These are phyloP conservation scores for Colletotrichum nymphaeae DNA, from an alignment of 2,329 filamentous ascomycete genomes.

Conservation along the genomic window DNA sequence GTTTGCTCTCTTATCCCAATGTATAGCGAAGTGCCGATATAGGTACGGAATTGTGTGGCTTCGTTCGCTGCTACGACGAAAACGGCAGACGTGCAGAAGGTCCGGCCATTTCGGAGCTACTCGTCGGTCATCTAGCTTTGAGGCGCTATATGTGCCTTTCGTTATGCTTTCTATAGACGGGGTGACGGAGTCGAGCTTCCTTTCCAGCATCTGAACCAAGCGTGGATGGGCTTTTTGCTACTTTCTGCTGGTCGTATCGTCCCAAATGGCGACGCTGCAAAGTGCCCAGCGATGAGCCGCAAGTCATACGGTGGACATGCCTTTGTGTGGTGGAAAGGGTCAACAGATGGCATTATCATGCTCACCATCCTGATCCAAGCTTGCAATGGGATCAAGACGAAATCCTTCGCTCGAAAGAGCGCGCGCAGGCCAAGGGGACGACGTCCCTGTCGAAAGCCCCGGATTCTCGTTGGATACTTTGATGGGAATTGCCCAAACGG, in stretches of 20 bases:
- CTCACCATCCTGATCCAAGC: neutral
- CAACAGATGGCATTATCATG: neutral
- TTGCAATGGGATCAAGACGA: neutral
- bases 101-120: neutral
- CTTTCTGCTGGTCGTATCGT: too few species aligned
- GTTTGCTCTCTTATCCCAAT: neutral
- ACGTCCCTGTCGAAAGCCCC: neutral
- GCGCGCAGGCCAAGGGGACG: neutral
- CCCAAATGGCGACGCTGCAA: too few species aligned
- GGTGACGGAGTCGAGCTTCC: slow-evolving; percentile 8
- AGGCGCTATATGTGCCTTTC: slow-evolving; percentile 1
- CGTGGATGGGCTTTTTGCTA: neutral
- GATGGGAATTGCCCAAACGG: neutral
- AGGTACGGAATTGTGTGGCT: neutral
- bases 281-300: neutral
- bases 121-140: neutral
- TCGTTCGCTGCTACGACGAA: neutral
- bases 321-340: neutral
- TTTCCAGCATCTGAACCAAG: neutral
- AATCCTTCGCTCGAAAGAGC: neutral
- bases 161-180: neutral
- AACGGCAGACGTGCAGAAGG: slow-evolving; percentile 1
- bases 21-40: slow-evolving; percentile 9
- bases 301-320: neutral
- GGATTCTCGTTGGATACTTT: slow-evolving; percentile 9